Base-by-base conservation (phyloP, 805 yeast genomes). In the Candida stauntonica region DNA sequence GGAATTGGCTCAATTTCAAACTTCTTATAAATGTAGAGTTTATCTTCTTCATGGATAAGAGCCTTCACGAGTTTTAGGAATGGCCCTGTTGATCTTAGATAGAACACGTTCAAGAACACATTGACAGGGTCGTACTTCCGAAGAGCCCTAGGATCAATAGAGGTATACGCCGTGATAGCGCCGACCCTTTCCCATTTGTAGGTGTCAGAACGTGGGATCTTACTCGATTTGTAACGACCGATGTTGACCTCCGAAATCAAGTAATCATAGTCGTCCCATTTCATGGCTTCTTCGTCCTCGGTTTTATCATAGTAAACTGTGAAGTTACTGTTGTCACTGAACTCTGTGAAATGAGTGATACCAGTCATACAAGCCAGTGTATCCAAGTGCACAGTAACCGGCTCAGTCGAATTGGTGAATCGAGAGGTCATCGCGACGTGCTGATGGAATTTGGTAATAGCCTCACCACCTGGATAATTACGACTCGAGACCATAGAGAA, bases 391-490 rank as follows among this genome's bases (percentile, higher is more conserved):
- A 89, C 77, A 0, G 68, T 59, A 14, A 66, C 15, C 13, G 41
- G 36, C 7, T 14, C 42, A 4, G 57, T 43, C 18, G 55, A 40
- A 5, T 38, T 33, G 5, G 24, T 36, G 24, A 17, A 27, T 13
- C 38, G 9, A 13, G 26, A 44, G 43, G 7, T 33, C 37, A 40
- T 33, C 20, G 62, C 36, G 18, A 73, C 50, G 29, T 64, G 55
- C 8, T 65, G 50, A 51, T 86, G 83, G 41, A 84, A 68, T 17
- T 53, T 52, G 13, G 55, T 44, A 24, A 88, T 61, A 1, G 96
- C 95, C 1, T 62, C 68, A 0, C 96, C 97, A 11, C 97, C 97
- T 3, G 96, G 95, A 55, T 91, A 91, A 58, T 91, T 91, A 58
- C 66, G 65, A 35, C 82, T 70, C 1, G 96, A 86, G 5, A 78